Evolutionary conservation across 305 asterid genomes (phyloP).

Genomic region (Fraxinus albicans): DNA sequence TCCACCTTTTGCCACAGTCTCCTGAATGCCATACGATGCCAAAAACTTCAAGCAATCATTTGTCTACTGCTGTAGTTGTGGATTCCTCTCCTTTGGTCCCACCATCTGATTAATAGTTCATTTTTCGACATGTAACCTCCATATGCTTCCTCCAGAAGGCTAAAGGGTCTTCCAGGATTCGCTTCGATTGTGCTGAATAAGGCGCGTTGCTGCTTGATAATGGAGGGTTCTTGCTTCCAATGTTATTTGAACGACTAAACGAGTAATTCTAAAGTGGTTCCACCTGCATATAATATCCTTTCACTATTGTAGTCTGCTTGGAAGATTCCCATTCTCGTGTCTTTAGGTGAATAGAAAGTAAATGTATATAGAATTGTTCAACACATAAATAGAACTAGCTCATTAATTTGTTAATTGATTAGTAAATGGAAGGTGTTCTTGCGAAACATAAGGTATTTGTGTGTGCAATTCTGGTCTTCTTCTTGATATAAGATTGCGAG

Average conservation of each 20-base stretch:
- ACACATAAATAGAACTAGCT: neutral
- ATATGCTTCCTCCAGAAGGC: neutral
- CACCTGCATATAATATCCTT: neutral
- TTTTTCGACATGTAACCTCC: neutral
- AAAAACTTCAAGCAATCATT: constrained; percentile 24
- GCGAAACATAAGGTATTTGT: neutral
- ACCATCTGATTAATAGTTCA: constrained; percentile 13
- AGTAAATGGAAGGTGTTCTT: neutral
- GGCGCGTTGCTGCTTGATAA: neutral
- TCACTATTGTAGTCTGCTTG: neutral
- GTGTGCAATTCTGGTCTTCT: neutral
- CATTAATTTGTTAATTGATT: neutral
- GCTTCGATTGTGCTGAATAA: neutral
- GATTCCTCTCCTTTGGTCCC: constrained; percentile 23
- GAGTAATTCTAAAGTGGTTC: neutral
- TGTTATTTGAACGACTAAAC: neutral
- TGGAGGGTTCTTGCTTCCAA: neutral
- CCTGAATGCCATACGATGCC: constrained; percentile 47
- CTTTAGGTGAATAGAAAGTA: neutral
- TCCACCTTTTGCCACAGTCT: constrained; percentile 44
- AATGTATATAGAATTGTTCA: neutral
- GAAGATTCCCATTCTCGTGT: neutral
- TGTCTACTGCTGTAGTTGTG: constrained; percentile 9
- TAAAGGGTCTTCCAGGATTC: neutral
- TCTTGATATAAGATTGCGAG: neutral